Evolutionary conservation across 345 rosid species (phyloP).

Genomic region (Streptanthus diversifolius): DNA sequence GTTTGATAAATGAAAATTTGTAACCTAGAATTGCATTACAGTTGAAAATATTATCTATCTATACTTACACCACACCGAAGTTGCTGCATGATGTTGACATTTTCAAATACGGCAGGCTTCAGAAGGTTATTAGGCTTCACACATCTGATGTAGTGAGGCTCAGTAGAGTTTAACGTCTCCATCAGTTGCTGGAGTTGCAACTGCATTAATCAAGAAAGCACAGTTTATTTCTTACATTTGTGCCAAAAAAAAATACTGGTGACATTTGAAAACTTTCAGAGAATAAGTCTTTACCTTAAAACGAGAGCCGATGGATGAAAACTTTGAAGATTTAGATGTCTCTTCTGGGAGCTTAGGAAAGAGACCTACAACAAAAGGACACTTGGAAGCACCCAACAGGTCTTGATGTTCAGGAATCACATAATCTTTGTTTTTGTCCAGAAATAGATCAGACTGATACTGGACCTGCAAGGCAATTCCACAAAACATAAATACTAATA

Average conservation of each 20-base stretch:
- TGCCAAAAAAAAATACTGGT: background rate
- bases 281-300: slow-evolving; percentile 56
- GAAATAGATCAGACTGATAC: slow-evolving; percentile 89
- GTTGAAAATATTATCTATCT: background rate
- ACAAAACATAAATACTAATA: background rate
- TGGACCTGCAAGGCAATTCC: slow-evolving; percentile 54
- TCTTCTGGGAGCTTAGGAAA: slow-evolving; percentile 91
- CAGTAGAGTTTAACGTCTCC: slow-evolving; percentile 92
- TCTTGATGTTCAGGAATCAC: slow-evolving; percentile 97
- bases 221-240: slow-evolving; percentile 22
- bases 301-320: slow-evolving; percentile 92
- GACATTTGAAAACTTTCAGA: background rate
- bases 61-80: slow-evolving; percentile 89
- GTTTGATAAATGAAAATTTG: background rate
- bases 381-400: slow-evolving; percentile 65
- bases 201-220: slow-evolving; percentile 51
- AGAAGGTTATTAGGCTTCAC: slow-evolving; percentile 93
- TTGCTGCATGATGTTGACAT: slow-evolving; percentile 94
- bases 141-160: slow-evolving; percentile 97
- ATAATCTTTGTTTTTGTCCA: slow-evolving; percentile 98
- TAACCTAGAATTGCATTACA: background rate
- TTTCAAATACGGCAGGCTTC: slow-evolving; percentile 92
- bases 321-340: slow-evolving; percentile 84
- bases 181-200: slow-evolving; percentile 79
- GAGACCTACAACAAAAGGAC: slow-evolving; percentile 86